A percentile compares a stretch with the other conserved stretches of the same genome.
These are phyloP conservation scores for Nicotiana attenuata DNA, from an alignment of 257 asterid genomes.

Conservation along the genomic window DNA sequence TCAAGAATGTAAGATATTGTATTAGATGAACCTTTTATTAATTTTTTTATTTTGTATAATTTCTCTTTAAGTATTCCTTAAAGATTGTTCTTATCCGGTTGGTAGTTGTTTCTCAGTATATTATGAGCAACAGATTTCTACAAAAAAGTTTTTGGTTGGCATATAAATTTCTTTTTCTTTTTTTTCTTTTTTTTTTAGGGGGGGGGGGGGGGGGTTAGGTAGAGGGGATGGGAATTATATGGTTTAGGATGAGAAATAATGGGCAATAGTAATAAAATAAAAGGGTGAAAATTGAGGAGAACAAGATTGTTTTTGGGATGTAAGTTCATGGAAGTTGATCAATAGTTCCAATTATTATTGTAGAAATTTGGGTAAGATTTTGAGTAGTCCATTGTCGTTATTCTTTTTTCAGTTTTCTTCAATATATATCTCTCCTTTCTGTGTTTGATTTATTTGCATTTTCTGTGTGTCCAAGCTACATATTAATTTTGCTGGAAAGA, in stretches of 20 bases:
- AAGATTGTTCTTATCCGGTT: neutral
- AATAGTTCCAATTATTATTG: neutral
- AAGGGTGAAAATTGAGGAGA: neutral
- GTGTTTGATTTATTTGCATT: neutral
- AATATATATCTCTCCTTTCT: neutral
- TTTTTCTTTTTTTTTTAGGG: too few relatives aligned
- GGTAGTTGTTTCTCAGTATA: neutral
- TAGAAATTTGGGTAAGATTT: neutral
- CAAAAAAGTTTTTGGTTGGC: neutral
- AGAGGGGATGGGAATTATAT: neutral
- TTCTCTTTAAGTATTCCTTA: neutral
- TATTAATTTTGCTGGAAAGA: neutral
- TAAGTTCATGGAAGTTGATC: neutral
- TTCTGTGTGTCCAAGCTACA: too few relatives aligned
- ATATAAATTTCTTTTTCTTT: neutral
- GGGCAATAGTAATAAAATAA: neutral
- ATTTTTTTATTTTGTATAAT: neutral
- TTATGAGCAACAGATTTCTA: neutral
- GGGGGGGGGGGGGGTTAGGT: neutral
- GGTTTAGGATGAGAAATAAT: neutral
- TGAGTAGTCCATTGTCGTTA: neutral
- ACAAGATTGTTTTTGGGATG: neutral
- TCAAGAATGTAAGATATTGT: neutral
- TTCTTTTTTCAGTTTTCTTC: neutral
- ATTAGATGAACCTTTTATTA: neutral